Conservation (phyloP, 2,329 filamentous ascomycete species). For the Fusarium luffae region DNA sequence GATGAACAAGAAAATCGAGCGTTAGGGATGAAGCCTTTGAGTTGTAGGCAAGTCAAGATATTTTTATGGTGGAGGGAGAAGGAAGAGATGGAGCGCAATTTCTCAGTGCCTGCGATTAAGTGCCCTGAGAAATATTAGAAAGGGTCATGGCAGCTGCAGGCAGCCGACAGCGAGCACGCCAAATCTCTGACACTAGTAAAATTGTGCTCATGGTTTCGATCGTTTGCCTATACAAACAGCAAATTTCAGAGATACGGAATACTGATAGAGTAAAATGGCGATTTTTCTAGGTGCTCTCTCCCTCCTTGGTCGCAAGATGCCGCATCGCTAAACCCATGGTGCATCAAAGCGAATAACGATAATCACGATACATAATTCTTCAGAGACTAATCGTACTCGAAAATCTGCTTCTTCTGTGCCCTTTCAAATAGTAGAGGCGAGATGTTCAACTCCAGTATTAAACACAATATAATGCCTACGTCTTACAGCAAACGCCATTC, state of each 20-base stretch:
- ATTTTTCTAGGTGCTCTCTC: neutral
- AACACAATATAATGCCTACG: constrained; percentile 12
- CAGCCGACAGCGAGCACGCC: constrained; percentile 9
- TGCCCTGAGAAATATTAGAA: neutral
- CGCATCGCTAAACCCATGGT: neutral
- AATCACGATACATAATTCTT: neutral
- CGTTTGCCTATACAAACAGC: neutral
- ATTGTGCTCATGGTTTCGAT: neutral
- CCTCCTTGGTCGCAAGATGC: neutral
- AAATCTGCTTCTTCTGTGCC: constrained; percentile 5
- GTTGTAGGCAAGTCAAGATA: neutral
- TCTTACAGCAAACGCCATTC: constrained; percentile 39
- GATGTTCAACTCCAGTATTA: constrained; percentile 28
- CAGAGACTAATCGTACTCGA: neutral
- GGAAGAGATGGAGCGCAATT: neutral
- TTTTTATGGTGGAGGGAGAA: neutral
- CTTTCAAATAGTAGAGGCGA: constrained; percentile 33
- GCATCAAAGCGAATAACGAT: neutral
- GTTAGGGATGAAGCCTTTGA: neutral
- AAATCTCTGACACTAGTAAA: neutral
- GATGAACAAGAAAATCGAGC: neutral
- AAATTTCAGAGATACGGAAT: neutral
- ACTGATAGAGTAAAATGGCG: neutral
- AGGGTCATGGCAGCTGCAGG: constrained; percentile 17
- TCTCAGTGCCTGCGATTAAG: constrained; percentile 6